These are phyloP conservation scores for Tulasnella sp. DNA, from an alignment of 768 basidiomycete species.

Conservation along the genomic window DNA sequence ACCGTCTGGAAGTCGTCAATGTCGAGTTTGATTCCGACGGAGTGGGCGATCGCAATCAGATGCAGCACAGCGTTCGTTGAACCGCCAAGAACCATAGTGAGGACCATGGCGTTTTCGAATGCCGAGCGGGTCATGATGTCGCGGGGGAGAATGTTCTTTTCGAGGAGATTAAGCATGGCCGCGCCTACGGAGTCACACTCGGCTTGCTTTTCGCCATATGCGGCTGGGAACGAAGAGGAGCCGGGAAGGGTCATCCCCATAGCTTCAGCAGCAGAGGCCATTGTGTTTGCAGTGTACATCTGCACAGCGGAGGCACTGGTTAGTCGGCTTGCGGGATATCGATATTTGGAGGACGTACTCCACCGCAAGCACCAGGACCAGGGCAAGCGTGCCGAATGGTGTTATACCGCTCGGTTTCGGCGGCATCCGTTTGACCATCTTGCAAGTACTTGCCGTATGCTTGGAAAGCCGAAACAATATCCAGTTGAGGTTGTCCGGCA, in stretches of 20 bases:
- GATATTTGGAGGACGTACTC: constrained; percentile 47
- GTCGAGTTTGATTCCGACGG: constrained; percentile 79
- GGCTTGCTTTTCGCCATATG: constrained; percentile 75
- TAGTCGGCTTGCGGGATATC: not conserved
- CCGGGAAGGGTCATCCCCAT: constrained; percentile 95
- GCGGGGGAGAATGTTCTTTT: constrained; percentile 84
- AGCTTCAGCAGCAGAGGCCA: constrained; percentile 93
- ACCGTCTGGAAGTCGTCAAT: constrained; percentile 92
- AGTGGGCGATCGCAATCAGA: constrained; percentile 93
- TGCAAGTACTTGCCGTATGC: constrained; percentile 92
- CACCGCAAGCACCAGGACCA: constrained; percentile 96
- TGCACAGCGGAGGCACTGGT: constrained; percentile 29
- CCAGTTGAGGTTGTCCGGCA: constrained; percentile 76
- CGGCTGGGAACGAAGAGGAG: constrained; percentile 94
- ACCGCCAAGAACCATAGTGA: constrained; percentile 95
- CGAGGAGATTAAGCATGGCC: constrained; percentile 79
- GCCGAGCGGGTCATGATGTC: constrained; percentile 96
- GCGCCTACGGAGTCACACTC: constrained; percentile 77
- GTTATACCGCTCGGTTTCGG: constrained; percentile 75
- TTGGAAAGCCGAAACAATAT: constrained; percentile 97
- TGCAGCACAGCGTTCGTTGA: constrained; percentile 98
- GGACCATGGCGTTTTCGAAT: constrained; percentile 96
- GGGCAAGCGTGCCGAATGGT: constrained; percentile 92
- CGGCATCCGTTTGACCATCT: constrained; percentile 73
- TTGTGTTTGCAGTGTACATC: constrained; percentile 99